A percentile compares a stretch with the other conserved stretches of the same genome.
Conservation (phyloP, 257 asterid genomes). For the Nicotiana sylvestris region DNA sequence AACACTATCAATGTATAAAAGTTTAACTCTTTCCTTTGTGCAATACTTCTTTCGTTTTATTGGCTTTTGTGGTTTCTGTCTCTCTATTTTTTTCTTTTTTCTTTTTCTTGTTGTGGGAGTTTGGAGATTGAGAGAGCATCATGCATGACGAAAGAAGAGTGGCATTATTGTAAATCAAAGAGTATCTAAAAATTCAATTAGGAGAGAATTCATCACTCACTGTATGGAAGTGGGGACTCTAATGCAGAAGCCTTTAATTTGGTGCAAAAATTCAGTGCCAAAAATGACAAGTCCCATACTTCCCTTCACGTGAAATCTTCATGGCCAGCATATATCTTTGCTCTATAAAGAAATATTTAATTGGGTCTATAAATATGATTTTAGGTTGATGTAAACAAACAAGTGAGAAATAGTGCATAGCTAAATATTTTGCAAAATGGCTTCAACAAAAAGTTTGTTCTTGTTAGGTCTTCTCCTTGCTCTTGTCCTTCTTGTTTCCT, state of each 20-base stretch:
- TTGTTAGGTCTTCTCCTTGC: constrained; percentile 3
- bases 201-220: background rate
- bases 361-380: background rate
- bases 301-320: background rate
- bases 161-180: background rate
- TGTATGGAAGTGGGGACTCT: background rate
- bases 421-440: background rate
- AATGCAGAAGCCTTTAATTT: background rate
- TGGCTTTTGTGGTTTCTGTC: too few relatives aligned
- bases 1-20: too few relatives aligned
- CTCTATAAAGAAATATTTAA: background rate
- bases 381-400: background rate
- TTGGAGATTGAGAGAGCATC: background rate
- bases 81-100: background rate
- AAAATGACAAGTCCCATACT: background rate
- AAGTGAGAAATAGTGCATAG: background rate
- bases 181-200: background rate
- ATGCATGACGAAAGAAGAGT: background rate
- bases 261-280: background rate
- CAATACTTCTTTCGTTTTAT: too few relatives aligned
- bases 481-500: background rate
- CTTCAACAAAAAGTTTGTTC: background rate
- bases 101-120: too few relatives aligned
- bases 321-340: background rate
- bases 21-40: too few relatives aligned